These are phyloP conservation scores for Extremus antarcticus DNA, from an alignment of 495 filamentous ascomycete species.

Conservation along the genomic window DNA sequence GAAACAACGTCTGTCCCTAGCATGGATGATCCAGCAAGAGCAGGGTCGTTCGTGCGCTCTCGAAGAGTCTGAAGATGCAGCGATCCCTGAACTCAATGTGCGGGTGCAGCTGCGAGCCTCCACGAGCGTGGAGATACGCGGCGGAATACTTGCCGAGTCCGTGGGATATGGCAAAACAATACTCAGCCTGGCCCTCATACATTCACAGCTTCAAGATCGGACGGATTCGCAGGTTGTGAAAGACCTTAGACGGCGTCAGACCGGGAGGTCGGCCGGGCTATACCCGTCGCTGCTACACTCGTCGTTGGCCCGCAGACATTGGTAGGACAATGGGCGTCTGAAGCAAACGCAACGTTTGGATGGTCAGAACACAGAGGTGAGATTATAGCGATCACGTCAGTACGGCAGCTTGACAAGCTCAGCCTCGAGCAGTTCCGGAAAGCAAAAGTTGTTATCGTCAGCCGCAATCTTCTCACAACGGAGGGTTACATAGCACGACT, in stretches of 20 bases:
- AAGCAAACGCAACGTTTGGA: constrained; percentile 43
- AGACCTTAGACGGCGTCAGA: constrained; percentile 2
- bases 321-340: constrained; percentile 53
- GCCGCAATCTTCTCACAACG: constrained; percentile 37
- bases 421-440: constrained; percentile 35
- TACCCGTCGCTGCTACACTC: constrained; percentile 54
- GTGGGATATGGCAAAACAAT: constrained; percentile 80
- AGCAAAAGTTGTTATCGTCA: constrained; percentile 48
- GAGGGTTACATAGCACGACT: constrained; percentile 40
- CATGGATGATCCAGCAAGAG: constrained; percentile 62
- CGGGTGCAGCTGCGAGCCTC: constrained; percentile 50
- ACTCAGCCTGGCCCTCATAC: constrained; percentile 55
- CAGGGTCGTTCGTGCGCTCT: constrained; percentile 41
- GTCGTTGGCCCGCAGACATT: constrained; percentile 56
- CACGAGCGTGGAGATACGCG: constrained; percentile 36
- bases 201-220: constrained; percentile 29
- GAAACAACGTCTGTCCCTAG: constrained; percentile 49
- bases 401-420: constrained; percentile 25
- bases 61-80: constrained; percentile 58
- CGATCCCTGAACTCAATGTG: constrained; percentile 47
- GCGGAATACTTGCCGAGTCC: constrained; percentile 66
- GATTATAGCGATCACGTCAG: constrained; percentile 34
- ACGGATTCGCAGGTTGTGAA: constrained; percentile 4
- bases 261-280: constrained; percentile 11
- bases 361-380: too few relatives aligned